phyloP scores from a whole-genome alignment of 192 early-diverging fungal genomes.

The Coemansia sp. region DNA sequence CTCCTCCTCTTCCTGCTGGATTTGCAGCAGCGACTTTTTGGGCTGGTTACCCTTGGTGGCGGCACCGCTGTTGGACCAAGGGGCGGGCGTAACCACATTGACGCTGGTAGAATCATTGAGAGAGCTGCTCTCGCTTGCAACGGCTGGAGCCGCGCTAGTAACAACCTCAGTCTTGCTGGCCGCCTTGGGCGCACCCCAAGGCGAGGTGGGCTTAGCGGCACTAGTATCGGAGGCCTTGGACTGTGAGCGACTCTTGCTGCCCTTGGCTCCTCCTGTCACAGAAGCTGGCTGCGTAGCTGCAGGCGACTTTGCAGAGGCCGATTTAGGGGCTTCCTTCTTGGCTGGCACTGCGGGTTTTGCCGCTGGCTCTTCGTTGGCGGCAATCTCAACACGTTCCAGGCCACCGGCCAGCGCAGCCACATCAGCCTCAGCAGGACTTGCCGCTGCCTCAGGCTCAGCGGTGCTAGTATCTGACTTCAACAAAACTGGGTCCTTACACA shows the following conservation, averaged over 20 bases:
- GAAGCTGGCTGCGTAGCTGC: background rate
- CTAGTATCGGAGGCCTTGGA: background rate
- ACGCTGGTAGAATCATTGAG: background rate
- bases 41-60: constrained; percentile 28
- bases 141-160: background rate
- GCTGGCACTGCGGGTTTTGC: background rate
- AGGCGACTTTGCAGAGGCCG: background rate
- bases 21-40: constrained; percentile 52
- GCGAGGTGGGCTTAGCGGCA: background rate
- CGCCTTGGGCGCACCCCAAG: background rate
- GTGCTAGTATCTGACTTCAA: background rate
- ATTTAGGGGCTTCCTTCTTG: background rate
- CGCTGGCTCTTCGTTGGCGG: background rate
- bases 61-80: constrained; percentile 29
- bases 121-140: background rate
- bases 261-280: background rate
- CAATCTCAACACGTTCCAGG: background rate
- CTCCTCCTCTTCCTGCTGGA: constrained; percentile 53
- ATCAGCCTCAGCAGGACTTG: background rate
- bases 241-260: background rate
- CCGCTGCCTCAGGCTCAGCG: background rate
- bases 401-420: background rate
- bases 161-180: background rate
- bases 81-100: constrained; percentile 21
- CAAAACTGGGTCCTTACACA: background rate